Evolutionary conservation across 73 alveolate species (phyloP).

Genomic region (Uronychia binucleata): DNA sequence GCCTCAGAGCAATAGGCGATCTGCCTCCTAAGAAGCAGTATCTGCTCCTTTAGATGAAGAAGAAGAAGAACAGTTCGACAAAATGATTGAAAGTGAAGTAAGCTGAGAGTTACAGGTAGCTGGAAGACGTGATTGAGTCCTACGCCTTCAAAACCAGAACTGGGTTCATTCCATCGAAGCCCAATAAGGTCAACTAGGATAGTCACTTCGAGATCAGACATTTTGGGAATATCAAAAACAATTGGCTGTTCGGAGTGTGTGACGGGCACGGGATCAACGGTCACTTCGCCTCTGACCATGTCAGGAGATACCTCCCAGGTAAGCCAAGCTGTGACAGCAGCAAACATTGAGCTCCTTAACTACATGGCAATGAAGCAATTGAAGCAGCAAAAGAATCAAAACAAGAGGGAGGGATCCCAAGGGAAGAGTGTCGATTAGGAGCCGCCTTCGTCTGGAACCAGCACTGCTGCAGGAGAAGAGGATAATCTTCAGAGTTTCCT

Average conservation of each 20-base stretch:
- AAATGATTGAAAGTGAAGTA: neutral
- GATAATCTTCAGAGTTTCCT: neutral
- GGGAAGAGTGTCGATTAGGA: neutral
- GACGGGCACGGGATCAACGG: slow-evolving; percentile 98
- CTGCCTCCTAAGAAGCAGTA: neutral
- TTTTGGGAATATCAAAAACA: slow-evolving; percentile 44
- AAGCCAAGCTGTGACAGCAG: slow-evolving; percentile 3
- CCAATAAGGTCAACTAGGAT: slow-evolving; percentile 51
- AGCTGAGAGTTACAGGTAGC: neutral
- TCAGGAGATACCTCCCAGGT: slow-evolving; percentile 73
- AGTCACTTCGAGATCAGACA: slow-evolving; percentile 3
- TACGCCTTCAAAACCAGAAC: slow-evolving; percentile 44
- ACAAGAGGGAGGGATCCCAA: slow-evolving; percentile 19
- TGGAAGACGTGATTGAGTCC: slow-evolving; percentile 12
- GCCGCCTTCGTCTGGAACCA: neutral
- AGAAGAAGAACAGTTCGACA: neutral
- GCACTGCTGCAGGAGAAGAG: neutral
- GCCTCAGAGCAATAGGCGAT: neutral
- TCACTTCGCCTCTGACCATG: slow-evolving; percentile 82
- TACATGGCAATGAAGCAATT: neutral
- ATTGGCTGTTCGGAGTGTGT: slow-evolving; percentile 81
- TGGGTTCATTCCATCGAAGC: slow-evolving; percentile 38
- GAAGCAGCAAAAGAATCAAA: slow-evolving; percentile 13
- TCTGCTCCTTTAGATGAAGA: neutral
- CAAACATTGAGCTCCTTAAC: neutral